phyloP scores from a whole-genome alignment of 495 filamentous ascomycete genomes.

The Aspergillus leporis region DNA sequence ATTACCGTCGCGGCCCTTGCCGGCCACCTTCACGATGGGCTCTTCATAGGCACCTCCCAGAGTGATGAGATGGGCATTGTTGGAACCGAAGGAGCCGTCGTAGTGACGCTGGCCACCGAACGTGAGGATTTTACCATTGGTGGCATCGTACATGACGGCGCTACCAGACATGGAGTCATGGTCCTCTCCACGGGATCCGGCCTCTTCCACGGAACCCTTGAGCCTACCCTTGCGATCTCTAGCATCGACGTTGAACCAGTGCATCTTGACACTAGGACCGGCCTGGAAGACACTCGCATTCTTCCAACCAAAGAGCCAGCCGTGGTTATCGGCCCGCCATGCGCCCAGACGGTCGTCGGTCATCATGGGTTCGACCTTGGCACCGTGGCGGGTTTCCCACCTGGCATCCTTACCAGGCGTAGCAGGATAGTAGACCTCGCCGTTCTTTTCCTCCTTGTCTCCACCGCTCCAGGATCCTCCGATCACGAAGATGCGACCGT shows the following conservation, averaged over 20 bases:
- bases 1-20: slow-evolving; percentile 23
- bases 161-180: slow-evolving; percentile 54
- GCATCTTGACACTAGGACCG: slow-evolving; percentile 55
- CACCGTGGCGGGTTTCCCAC: slow-evolving; percentile 33
- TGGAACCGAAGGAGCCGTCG: slow-evolving; percentile 35
- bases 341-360: slow-evolving; percentile 48
- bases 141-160: slow-evolving; percentile 58
- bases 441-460: slow-evolving; percentile 46
- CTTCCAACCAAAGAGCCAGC: slow-evolving; percentile 64
- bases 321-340: slow-evolving; percentile 57
- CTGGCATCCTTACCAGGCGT: slow-evolving; percentile 35
- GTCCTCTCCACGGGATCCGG: slow-evolving; percentile 39
- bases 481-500: slow-evolving; percentile 60
- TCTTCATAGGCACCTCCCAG: slow-evolving; percentile 31
- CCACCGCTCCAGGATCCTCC: slow-evolving; percentile 57
- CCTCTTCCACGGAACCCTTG: slow-evolving; percentile 30
- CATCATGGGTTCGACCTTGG: slow-evolving; percentile 46
- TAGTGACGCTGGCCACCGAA: slow-evolving; percentile 53
- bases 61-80: slow-evolving; percentile 51
- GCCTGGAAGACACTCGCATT: slow-evolving; percentile 56
- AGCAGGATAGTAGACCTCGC: slow-evolving; percentile 52
- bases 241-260: slow-evolving; percentile 54
- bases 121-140: slow-evolving; percentile 54
- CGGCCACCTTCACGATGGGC: slow-evolving; percentile 7
- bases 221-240: slow-evolving; percentile 16